Percentiles rank a stretch among this genome's conserved stretches.
Conservation (phyloP, 768 basidiomycete species). For the Tricholoma bakamatsutake region DNA sequence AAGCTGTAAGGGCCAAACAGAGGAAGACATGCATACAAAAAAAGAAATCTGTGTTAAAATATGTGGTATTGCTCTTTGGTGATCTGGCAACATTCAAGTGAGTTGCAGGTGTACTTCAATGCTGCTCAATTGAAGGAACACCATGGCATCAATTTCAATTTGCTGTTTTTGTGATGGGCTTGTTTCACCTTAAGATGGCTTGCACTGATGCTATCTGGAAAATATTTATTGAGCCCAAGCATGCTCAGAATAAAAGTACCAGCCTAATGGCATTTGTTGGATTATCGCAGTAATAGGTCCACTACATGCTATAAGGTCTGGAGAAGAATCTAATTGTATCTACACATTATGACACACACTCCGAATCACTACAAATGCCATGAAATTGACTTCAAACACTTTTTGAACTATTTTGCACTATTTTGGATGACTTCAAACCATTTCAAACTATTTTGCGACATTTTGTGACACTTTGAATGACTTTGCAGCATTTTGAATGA, state of each 20-base stretch:
- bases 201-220: constrained; percentile 20
- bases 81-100: constrained; percentile 22
- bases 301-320: too few species aligned
- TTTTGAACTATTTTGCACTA: too few species aligned
- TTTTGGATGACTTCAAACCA: too few species aligned
- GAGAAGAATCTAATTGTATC: too few species aligned
- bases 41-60: background rate
- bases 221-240: constrained; percentile 16
- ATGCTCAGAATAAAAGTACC: constrained; percentile 10
- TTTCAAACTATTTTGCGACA: too few species aligned
- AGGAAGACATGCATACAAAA: background rate
- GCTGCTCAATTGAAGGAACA: constrained; percentile 20
- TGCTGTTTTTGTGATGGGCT: constrained; percentile 24
- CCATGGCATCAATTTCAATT: constrained; percentile 22
- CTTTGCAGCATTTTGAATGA: too few species aligned
- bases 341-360: too few species aligned
- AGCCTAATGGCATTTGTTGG: constrained; percentile 17
- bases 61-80: constrained; percentile 18
- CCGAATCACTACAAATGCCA: too few species aligned
- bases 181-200: constrained; percentile 27
- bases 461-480: too few species aligned
- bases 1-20: background rate
- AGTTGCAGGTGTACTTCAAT: constrained; percentile 15
- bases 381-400: too few species aligned
- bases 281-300: too few species aligned